Evolutionary conservation across 2,329 filamentous ascomycete genomes (phyloP).

Genomic region (Dactylellina drechsleri): DNA sequence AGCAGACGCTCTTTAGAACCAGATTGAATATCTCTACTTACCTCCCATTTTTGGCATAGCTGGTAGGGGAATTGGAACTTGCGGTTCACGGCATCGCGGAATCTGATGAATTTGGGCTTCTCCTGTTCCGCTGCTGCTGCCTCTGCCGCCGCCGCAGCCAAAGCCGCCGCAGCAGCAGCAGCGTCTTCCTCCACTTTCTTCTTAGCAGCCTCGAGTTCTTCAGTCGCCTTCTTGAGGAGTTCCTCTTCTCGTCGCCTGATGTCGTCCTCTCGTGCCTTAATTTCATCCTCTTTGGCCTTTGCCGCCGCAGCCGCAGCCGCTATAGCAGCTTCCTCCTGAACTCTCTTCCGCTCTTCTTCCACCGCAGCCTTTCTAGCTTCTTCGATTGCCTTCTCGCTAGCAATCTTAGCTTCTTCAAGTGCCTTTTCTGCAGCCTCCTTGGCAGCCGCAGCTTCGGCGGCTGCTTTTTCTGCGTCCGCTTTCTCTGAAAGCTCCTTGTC

Average conservation of each 20-base stretch:
- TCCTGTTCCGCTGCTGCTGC: slow-evolving; percentile 62
- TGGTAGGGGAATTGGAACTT: slow-evolving; percentile 94
- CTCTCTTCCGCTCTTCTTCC: slow-evolving; percentile 42
- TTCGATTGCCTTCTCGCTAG: slow-evolving; percentile 33
- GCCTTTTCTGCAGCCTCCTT: slow-evolving; percentile 56
- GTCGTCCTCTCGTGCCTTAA: slow-evolving; percentile 45
- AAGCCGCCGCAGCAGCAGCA: slow-evolving; percentile 61
- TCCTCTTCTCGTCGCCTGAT: slow-evolving; percentile 55
- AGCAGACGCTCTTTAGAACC: neutral
- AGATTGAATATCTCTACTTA: slow-evolving; percentile 64
- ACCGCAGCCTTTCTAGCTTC: slow-evolving; percentile 28
- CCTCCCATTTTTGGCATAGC: slow-evolving; percentile 83
- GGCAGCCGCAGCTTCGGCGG: slow-evolving; percentile 57
- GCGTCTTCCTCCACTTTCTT: slow-evolving; percentile 60
- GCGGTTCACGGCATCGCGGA: slow-evolving; percentile 89
- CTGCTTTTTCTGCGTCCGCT: slow-evolving; percentile 45
- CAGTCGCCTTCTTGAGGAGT: slow-evolving; percentile 60
- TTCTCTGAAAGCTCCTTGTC: slow-evolving; percentile 45
- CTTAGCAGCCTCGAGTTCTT: slow-evolving; percentile 64
- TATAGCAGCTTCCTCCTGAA: slow-evolving; percentile 14
- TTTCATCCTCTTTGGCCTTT: slow-evolving; percentile 31
- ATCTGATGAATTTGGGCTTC: slow-evolving; percentile 79
- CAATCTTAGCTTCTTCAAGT: slow-evolving; percentile 58
- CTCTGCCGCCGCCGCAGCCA: slow-evolving; percentile 15
- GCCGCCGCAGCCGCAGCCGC: slow-evolving; percentile 17